A percentile compares a stretch with the other conserved stretches of the same genome.
These are phyloP conservation scores for Cerrena zonata DNA, from an alignment of 1,284 basidiomycete species.

Conservation along the genomic window DNA sequence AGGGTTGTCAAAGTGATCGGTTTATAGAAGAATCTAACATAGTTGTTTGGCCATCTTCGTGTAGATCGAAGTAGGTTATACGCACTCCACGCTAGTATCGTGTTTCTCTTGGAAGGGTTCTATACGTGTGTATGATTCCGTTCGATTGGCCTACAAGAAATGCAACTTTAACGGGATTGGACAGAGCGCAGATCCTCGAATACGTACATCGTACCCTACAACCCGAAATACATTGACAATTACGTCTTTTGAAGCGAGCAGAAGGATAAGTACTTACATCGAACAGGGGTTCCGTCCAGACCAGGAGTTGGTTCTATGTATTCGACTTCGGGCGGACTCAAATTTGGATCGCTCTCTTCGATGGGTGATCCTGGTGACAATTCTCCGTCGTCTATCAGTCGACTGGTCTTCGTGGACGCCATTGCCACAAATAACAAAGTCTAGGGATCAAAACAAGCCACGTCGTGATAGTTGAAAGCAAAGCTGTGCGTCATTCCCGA, in stretches of 20 bases:
- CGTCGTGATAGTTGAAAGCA: not conserved
- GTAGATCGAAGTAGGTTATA: constrained; percentile 15
- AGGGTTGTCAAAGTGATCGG: constrained; percentile 72
- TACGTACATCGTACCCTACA: constrained; percentile 29
- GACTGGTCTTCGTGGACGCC: not conserved
- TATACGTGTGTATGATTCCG: constrained; percentile 74
- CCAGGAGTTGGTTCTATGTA: constrained; percentile 23
- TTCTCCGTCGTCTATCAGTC: constrained; percentile 5
- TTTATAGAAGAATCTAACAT: constrained; percentile 80
- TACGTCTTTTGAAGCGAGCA: not conserved
- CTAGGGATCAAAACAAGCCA: not conserved
- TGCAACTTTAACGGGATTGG: not conserved
- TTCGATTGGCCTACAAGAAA: constrained; percentile 60
- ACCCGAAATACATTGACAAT: not conserved
- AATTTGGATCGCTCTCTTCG: constrained; percentile 22
- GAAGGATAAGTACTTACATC: constrained; percentile 20
- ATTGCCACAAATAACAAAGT: not conserved
- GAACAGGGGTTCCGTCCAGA: constrained; percentile 24
- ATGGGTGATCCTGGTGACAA: constrained; percentile 14
- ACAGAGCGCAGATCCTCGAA: not conserved
- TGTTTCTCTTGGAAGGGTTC: constrained; percentile 74
- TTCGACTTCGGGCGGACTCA: constrained; percentile 11
- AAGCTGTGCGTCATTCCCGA: not conserved
- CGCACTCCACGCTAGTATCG: constrained; percentile 76
- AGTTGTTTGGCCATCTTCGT: no score